Base-by-base conservation (phyloP, 257 asterid species). In the Solanum tacnaense region DNA sequence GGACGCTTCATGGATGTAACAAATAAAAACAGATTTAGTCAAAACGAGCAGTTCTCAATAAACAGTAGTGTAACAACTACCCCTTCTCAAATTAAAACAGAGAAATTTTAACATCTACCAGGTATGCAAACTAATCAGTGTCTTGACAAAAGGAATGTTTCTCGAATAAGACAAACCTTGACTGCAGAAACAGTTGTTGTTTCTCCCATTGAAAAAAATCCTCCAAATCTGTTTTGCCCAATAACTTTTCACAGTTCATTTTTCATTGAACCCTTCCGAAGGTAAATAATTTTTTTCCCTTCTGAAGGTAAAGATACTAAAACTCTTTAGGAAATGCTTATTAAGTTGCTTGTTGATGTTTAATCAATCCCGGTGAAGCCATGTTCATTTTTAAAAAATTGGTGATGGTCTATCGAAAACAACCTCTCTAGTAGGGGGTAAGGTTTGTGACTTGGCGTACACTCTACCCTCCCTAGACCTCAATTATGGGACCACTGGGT, bases 1-100 rank as follows among this genome's bases (percentile, higher is more conserved):
- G 93, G 92, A 32, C 92, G 96, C 99, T 94, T 38, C 82, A 23
- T 15, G 29, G 83, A 70, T 46, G 44, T 46, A 23, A 35, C 35
- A 9, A 29, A 16, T 27, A 71, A 68, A 86, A 25, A 46, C 74
- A 76, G 39, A 27, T 44, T 79, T 79, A 79, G 85, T 44, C 38
- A 49, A 46, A 44, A 81, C 18, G 2, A 79, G 34, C 85, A 44
- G 38, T 44, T 44, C 68, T 0, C 85, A 9, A 5, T 25, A 44
- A 46, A 1, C 27, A 27, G 20, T 9, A 27, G 85, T 15, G 15
- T 44, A 41, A 41, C 18, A 46, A 81, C 2, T 44, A 41, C 35
- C 7, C 39, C 9, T 46, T 16, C 16, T 78, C 23, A 41, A 41
- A 41, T 25, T 78, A 25, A 49, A 41, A 39, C 35, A 78, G 0